These are phyloP conservation scores for Aspergillus clavatus DNA, from an alignment of 2,329 filamentous ascomycete genomes.

Conservation along the genomic window DNA sequence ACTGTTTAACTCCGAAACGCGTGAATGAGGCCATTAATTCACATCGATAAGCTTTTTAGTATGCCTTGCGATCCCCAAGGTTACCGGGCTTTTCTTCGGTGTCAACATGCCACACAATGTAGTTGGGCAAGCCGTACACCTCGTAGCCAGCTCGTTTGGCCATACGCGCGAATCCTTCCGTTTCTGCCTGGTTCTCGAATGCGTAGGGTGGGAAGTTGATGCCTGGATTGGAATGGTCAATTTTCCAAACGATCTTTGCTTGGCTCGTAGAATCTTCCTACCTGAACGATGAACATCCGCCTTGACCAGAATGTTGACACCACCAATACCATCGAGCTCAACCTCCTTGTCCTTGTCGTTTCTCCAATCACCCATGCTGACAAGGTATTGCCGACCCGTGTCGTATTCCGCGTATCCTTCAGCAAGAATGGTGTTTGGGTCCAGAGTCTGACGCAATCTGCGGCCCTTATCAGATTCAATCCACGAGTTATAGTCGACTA, in stretches of 20 bases:
- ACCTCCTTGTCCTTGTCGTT: conserved; percentile 90
- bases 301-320: conserved; percentile 96
- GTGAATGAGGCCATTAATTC: conserved; percentile 2
- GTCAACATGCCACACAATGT: conserved; percentile 98
- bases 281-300: conserved; percentile 94
- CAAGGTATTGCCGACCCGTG: conserved; percentile 87
- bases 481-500: conserved; percentile 99
- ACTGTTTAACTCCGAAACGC: not conserved
- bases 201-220: conserved; percentile 97
- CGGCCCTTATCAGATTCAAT: conserved; percentile 83
- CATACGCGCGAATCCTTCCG: conserved; percentile 98
- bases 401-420: conserved; percentile 95
- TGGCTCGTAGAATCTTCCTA: conserved; percentile 38
- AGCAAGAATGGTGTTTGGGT: conserved; percentile 77
- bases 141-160: conserved; percentile 91
- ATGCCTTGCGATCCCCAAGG: conserved; percentile 37
- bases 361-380: conserved; percentile 84
- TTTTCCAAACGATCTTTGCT: not conserved
- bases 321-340: conserved; percentile 89
- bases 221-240: conserved; percentile 49
- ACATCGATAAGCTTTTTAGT: conserved; percentile 21
- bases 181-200: conserved; percentile 98
- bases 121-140: conserved; percentile 90
- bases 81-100: conserved; percentile 93
- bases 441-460: conserved; percentile 65